These are phyloP conservation scores for Clarireedia hainanense DNA, from an alignment of 2,329 filamentous ascomycete genomes.

Conservation along the genomic window DNA sequence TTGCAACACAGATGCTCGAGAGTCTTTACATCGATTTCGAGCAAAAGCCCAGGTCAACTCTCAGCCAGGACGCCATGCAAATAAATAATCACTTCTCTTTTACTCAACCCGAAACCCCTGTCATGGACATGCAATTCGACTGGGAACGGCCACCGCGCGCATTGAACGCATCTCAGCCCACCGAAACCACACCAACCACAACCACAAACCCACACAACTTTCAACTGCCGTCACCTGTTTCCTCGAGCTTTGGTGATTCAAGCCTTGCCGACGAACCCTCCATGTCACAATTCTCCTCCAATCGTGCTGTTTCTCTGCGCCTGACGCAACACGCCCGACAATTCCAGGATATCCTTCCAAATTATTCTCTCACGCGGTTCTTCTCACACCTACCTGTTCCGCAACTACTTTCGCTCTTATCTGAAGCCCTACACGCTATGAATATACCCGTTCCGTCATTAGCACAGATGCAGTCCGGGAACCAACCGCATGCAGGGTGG, in stretches of 20 bases:
- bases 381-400: slow-evolving; percentile 72
- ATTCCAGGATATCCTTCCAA: slow-evolving; percentile 86
- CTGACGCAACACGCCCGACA: slow-evolving; percentile 82
- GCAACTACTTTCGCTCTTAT: slow-evolving; percentile 71
- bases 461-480: slow-evolving; percentile 33
- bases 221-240: slow-evolving; percentile 31
- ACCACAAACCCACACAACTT: slow-evolving; percentile 37
- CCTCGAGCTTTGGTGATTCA: neutral
- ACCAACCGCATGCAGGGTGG: slow-evolving; percentile 49
- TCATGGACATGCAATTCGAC: slow-evolving; percentile 70
- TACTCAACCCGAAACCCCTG: slow-evolving; percentile 77
- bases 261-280: slow-evolving; percentile 78
- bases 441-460: slow-evolving; percentile 60
- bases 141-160: slow-evolving; percentile 64
- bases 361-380: slow-evolving; percentile 83
- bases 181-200: slow-evolving; percentile 26
- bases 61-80: slow-evolving; percentile 55
- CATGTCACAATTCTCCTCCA: slow-evolving; percentile 76
- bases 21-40: slow-evolving; percentile 83
- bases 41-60: slow-evolving; percentile 45
- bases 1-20: slow-evolving; percentile 95
- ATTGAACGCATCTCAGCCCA: slow-evolving; percentile 36
- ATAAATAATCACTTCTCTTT: slow-evolving; percentile 60
- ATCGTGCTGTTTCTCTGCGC: slow-evolving; percentile 69
- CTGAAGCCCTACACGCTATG: slow-evolving; percentile 74